Percentiles rank a stretch among this genome's conserved stretches.
phyloP scores from a whole-genome alignment of 768 basidiomycete species.

The Kondoa malvinella region DNA sequence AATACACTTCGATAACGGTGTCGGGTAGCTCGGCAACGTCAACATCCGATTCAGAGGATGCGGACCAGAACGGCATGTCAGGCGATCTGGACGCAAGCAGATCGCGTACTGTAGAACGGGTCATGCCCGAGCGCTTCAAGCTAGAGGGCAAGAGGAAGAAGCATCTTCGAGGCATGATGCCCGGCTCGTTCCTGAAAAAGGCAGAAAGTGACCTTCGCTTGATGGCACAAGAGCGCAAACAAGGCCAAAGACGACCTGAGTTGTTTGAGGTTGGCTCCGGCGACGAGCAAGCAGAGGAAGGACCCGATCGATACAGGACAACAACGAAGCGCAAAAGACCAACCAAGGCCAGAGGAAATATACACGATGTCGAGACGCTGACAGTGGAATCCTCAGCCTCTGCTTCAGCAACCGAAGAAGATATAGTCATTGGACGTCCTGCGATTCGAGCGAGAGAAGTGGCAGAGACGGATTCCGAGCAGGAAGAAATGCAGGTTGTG shows the following conservation, averaged over 20 bases:
- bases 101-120: no score
- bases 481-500: constrained; percentile 19
- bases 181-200: constrained; percentile 23
- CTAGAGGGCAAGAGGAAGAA: constrained; percentile 17
- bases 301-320: no score
- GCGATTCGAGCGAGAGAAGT: neutral
- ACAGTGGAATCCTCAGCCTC: neutral
- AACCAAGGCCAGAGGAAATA: no score
- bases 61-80: no score
- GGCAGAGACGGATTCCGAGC: neutral
- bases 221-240: constrained; percentile 21
- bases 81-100: no score
- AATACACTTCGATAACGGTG: no score
- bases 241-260: constrained; percentile 6
- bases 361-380: no score
- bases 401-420: neutral
- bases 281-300: constrained; percentile 17
- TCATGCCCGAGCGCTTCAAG: constrained; percentile 5
- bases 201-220: constrained; percentile 23
- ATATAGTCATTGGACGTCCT: neutral
- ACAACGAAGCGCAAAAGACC: no score
- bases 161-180: constrained; percentile 24
- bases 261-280: neutral
- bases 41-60: neutral
- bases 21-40: no score